Conservation (phyloP, 2,329 filamentous ascomycete genomes). For the Cercospora zeae-maydis region DNA sequence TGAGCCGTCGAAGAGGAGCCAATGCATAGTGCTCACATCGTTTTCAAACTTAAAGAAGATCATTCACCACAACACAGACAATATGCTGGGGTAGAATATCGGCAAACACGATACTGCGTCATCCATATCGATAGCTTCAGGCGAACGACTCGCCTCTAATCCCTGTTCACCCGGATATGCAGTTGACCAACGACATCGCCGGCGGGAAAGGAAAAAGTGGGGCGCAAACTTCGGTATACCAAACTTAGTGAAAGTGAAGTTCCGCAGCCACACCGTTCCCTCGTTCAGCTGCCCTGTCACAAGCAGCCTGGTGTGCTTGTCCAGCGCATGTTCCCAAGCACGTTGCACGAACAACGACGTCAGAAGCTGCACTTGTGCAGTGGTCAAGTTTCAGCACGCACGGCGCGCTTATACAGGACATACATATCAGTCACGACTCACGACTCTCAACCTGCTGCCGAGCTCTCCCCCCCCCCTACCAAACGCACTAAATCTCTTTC, state of each 20-base stretch:
- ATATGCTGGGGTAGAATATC: not conserved
- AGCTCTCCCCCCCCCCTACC: not conserved
- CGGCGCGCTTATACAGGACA: not conserved
- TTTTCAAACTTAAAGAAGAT: not conserved
- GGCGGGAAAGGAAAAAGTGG: not conserved
- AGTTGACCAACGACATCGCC: not conserved
- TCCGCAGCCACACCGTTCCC: not conserved
- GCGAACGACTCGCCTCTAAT: not conserved
- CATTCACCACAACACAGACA: not conserved
- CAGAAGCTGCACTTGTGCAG: not conserved
- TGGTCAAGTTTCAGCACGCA: not conserved
- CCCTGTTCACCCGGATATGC: not conserved
- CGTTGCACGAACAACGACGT: not conserved
- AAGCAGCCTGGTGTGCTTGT: not conserved
- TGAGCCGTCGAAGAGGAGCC: no score
- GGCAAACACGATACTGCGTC: not conserved
- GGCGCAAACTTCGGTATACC: not conserved
- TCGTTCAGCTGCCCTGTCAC: not conserved
- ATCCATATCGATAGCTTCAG: not conserved
- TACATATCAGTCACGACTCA: not conserved
- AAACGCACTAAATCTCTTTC: not conserved
- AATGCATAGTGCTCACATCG: not conserved
- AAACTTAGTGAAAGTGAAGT: constrained; percentile 11
- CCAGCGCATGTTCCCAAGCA: not conserved
- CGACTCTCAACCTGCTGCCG: not conserved